Percentiles rank a stretch among this genome's conserved stretches.
Evolutionary conservation across 768 basidiomycete genomes (phyloP).

Genomic region (Amanita exitialis): DNA sequence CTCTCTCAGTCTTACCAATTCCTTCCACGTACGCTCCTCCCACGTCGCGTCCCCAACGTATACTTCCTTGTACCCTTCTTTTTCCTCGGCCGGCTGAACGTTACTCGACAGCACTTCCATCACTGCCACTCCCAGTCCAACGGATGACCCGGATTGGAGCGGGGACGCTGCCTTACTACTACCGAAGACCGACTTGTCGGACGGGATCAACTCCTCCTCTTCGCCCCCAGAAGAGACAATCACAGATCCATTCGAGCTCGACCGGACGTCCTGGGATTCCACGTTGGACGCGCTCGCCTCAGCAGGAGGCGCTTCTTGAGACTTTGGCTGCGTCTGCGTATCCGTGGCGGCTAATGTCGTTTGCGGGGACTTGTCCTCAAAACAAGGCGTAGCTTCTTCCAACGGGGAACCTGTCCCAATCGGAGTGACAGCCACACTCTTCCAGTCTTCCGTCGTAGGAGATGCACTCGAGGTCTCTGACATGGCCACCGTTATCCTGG

Average conservation of each 20-base stretch:
- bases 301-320: neutral
- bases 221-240: neutral
- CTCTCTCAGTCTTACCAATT: slow-evolving; percentile 61
- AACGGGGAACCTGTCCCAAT: neutral
- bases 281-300: neutral
- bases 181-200: neutral
- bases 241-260: neutral
- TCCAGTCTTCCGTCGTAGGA: neutral
- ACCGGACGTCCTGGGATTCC: neutral
- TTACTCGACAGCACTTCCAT: neutral
- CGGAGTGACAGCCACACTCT: neutral
- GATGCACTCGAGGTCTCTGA: neutral
- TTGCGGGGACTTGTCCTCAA: neutral
- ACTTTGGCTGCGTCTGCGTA: neutral
- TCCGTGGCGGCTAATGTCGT: neutral
- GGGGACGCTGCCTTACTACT: slow-evolving; percentile 1
- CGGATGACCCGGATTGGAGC: neutral
- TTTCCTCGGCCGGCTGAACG: slow-evolving; percentile 6
- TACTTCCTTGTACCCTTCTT: slow-evolving; percentile 17
- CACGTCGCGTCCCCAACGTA: slow-evolving; percentile 64
- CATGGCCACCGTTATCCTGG: neutral
- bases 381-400: neutral
- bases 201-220: neutral
- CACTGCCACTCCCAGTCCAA: neutral
- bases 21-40: slow-evolving; percentile 84